Conservation (phyloP, 371 early-diverging fungal species). For the Cokeromyces recurvatus region DNA sequence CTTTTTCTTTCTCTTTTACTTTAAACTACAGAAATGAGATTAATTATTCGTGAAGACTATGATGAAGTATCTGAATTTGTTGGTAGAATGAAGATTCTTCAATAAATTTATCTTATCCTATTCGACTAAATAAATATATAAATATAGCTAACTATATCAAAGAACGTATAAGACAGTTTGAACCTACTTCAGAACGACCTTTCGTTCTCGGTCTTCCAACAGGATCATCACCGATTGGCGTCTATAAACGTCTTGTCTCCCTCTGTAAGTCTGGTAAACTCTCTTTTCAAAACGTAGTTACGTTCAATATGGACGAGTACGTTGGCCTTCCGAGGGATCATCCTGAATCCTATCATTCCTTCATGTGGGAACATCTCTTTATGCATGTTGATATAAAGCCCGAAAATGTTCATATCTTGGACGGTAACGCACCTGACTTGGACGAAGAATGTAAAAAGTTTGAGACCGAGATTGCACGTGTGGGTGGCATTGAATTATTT, state of each 20-base stretch:
- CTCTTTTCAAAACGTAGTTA: conserved; percentile 59
- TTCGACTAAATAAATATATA: background rate
- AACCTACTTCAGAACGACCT: conserved; percentile 68
- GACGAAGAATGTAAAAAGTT: conserved; percentile 74
- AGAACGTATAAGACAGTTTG: conserved; percentile 68
- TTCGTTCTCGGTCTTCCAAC: conserved; percentile 85
- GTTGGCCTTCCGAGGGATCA: conserved; percentile 64
- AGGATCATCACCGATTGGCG: conserved; percentile 73
- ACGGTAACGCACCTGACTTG: conserved; percentile 76
- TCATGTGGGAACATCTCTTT: conserved; percentile 84
- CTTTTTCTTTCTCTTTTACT: too few species aligned
- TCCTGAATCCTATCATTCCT: conserved; percentile 83
- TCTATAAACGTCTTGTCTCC: conserved; percentile 55
- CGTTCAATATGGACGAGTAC: conserved; percentile 64
- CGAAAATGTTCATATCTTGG: conserved; percentile 75
- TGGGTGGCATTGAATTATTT: conserved; percentile 51
- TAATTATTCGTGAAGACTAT: conserved; percentile 66
- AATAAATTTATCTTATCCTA: background rate
- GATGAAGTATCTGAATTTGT: conserved; percentile 57
- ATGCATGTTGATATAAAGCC: conserved; percentile 77
- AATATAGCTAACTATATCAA: conserved; percentile 20
- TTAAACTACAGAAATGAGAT: conserved; percentile 47
- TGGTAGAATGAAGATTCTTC: too few species aligned
- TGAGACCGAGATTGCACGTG: conserved; percentile 69
- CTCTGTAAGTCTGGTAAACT: conserved; percentile 46